Base-by-base conservation (phyloP, 306 rosid species). In the Geum urbanum region DNA sequence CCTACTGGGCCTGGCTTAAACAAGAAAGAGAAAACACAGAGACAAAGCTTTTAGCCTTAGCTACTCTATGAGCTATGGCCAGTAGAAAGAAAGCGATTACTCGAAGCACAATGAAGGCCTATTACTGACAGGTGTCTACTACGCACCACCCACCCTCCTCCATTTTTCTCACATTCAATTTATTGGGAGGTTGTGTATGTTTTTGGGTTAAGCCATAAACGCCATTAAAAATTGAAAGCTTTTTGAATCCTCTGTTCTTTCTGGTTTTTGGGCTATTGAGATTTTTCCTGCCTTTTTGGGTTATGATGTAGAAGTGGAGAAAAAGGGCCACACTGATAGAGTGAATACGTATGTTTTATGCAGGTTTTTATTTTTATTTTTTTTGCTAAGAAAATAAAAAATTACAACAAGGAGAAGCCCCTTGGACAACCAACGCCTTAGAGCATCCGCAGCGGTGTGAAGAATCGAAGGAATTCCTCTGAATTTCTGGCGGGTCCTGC, bases 31-130 rank as follows among this genome's bases (percentile, higher is more conserved):
- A n/a, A n/a, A n/a, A n/a, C n/a, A n/a, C n/a, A n/a, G n/a, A n/a
- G n/a, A n/a, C n/a, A 66, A n/a, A 47, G 39, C 49, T 56, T 6
- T 43, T 18, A 14, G 50, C 44, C 5, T 12, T 13, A 7, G 55
- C 48, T 2, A 32, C 37, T 46, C 39, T 46, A 56, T 41, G 37
- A 45, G 63, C 72, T 27, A 59, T 59, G 64, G 64, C 76, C 67
- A 50, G 67, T 72, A 80, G 76, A 32, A 32, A 32, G 86, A 86
- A 78, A 85, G 91, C 81, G 75, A 74, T 72, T 58, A 50, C 63
- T 69, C 76, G 56, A 35, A 41, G 44, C 55, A 66, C 75, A 63
- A n/a, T 48, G 79, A 52, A 48, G 66, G 7, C 83, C 82, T 74
- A 77, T 55, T 6, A 68, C 54, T 41, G 68, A 58, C 82, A 86